Conservation (phyloP, 1,139 yeast species). For the Williopsis jadinii region DNA sequence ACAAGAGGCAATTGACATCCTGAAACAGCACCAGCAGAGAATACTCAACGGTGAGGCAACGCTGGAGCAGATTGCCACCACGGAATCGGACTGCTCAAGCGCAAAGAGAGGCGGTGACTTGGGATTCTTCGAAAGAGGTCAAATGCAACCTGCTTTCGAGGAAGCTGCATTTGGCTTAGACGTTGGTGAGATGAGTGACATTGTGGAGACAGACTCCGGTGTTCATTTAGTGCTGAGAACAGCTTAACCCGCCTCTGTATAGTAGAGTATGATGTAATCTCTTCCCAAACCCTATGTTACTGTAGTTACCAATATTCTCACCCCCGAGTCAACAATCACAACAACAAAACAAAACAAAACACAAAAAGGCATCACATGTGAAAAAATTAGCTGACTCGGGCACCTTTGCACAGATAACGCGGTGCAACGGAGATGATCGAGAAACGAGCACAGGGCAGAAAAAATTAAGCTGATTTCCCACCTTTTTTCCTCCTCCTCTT, state of each 20-base stretch:
- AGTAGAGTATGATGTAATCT: not conserved
- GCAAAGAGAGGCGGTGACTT: conserved; percentile 87
- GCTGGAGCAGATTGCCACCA: conserved; percentile 65
- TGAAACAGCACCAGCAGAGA: conserved; percentile 51
- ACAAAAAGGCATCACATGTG: not conserved
- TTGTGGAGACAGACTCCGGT: conserved; percentile 88
- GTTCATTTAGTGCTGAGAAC: conserved; percentile 84
- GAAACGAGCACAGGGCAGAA: not conserved
- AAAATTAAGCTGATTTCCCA: not conserved
- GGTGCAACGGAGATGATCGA: not conserved
- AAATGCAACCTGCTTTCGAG: conserved; percentile 94
- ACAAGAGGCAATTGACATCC: conserved; percentile 72
- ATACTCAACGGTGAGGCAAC: conserved; percentile 66
- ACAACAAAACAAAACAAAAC: too few relatives aligned
- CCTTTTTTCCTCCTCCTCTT: not conserved
- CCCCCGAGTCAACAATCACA: not conserved
- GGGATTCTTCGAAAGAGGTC: conserved; percentile 82
- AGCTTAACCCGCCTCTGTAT: conserved; percentile 2
- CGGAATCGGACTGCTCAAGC: conserved; percentile 87
- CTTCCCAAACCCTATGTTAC: too few relatives aligned
- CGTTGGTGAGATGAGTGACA: conserved; percentile 77
- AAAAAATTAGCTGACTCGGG: too few relatives aligned
- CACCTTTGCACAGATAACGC: too few relatives aligned
- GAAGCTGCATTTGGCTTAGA: conserved; percentile 76
- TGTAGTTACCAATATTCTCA: too few relatives aligned